These are phyloP conservation scores for Huntiella bhutanensis DNA, from an alignment of 2,329 filamentous ascomycete genomes.

Conservation along the genomic window DNA sequence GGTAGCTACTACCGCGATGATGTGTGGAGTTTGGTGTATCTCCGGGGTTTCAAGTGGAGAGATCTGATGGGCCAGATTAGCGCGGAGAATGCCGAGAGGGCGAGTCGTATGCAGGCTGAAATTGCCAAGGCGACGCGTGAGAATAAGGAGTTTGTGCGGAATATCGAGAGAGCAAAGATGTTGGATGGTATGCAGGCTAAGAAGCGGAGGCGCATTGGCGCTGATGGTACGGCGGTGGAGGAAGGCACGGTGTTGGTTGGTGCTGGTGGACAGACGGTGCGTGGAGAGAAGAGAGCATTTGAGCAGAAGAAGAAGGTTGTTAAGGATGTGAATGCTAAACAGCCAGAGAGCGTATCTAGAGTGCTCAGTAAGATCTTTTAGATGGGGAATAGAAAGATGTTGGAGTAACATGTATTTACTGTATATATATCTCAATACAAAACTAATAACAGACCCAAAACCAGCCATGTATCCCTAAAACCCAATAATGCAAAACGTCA, in stretches of 20 bases:
- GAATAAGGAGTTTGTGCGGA: slow-evolving; percentile 64
- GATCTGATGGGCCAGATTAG: slow-evolving; percentile 59
- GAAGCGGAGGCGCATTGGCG: slow-evolving; percentile 25
- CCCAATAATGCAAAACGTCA: slow-evolving; percentile 1
- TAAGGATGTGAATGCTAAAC: slow-evolving; percentile 25
- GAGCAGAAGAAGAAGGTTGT: slow-evolving; percentile 43
- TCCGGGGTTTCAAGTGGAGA: slow-evolving; percentile 71
- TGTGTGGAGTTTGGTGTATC: slow-evolving; percentile 67
- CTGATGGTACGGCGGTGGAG: slow-evolving; percentile 15
- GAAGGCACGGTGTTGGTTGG: slow-evolving; percentile 13
- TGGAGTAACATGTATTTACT: not conserved
- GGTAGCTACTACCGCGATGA: slow-evolving; percentile 69
- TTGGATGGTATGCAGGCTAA: slow-evolving; percentile 51
- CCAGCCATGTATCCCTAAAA: not conserved
- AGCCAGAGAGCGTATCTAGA: slow-evolving; percentile 36
- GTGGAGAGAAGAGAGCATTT: slow-evolving; percentile 28
- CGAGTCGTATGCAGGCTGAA: slow-evolving; percentile 58
- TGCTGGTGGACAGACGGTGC: slow-evolving; percentile 13
- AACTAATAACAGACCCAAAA: not conserved
- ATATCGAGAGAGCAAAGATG: slow-evolving; percentile 66
- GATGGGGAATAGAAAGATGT: not conserved
- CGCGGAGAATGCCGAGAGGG: slow-evolving; percentile 61
- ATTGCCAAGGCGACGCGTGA: slow-evolving; percentile 57
- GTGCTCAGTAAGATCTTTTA: slow-evolving; percentile 48
- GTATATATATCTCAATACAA: not conserved